Evolutionary conservation across 1,139 yeast genomes (phyloP), one percentile per base, ranked within the genome.

Genomic region (Debaryomyces sp.): DNA sequence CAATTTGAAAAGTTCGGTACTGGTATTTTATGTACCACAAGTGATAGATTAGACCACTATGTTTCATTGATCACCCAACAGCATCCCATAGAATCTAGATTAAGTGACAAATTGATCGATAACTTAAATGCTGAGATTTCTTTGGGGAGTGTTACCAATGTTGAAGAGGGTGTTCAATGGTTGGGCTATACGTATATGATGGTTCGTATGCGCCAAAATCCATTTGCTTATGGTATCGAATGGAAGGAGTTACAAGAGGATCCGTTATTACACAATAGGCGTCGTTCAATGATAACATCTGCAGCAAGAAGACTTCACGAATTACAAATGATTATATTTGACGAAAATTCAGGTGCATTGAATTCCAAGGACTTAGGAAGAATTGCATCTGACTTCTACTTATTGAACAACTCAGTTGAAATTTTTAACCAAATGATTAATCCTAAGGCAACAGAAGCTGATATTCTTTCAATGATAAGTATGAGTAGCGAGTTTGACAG

Each of bases 141-240:
- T 0, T 70, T 94, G 26, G 99, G 99, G 1, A 91, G 96, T 0
- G 99, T 95, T 2, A 90, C 98, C 0, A 92, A 88, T 61, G 84
- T 94, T 6, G 96, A 89, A 40, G 99, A 95, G 69, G 99, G 94
- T 49, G 87, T 95, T 1, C 90, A 87, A 57, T 95, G 99, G 99
- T 75, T 95, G 13, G 98, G 99, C 1, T 95, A 95, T 60, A 95
- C 99, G 0, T 95, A 94, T 61, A 77, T 95, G 81, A 87, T 84
- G 71, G 97, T 94, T 2, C 77, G 99, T 53, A 95, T 94, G 99
- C 82, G 88, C 51, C 89, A 90, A 61, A 94, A 91, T 57, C 99
- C 99, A 2, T 85, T 91, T 62, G 86, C 89, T 0, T 95, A 95
- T 61, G 99, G 96, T n/a, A 81, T 95, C 46, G 90, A 84, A 45